Evolutionary conservation across 73 alveolate genomes (phyloP).

Genomic region (Effrenium voratum): DNA sequence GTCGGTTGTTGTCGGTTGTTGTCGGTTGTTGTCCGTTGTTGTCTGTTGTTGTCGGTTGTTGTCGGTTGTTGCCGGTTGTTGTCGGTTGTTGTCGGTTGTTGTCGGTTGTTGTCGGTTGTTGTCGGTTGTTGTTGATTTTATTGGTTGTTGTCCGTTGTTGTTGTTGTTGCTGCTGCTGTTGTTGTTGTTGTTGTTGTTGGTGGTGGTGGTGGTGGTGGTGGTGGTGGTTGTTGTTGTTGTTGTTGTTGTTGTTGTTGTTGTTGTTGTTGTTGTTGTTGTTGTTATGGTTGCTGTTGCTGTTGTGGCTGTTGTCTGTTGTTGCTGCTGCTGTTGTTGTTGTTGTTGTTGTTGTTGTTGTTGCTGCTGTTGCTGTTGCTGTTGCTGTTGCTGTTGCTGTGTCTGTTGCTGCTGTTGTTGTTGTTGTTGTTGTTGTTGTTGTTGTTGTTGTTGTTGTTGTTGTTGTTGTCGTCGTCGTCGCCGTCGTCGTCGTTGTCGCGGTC

Average conservation of each 20-base stretch:
- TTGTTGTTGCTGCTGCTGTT: too few relatives aligned
- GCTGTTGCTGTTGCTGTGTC: neutral
- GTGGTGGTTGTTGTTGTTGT: too few relatives aligned
- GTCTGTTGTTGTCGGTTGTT: too few relatives aligned
- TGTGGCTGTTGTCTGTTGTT: neutral
- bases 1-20: too few relatives aligned
- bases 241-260: neutral
- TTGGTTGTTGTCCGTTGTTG: too few relatives aligned
- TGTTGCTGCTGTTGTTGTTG: neutral
- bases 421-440: neutral
- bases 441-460: neutral
- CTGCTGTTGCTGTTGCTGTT: neutral
- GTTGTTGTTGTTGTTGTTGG: too few relatives aligned
- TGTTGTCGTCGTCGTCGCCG: neutral
- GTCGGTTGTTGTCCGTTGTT: too few relatives aligned
- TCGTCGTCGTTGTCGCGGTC: neutral
- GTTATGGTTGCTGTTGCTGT: neutral
- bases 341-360: constrained; percentile 1
- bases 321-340: neutral
- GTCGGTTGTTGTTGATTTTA: too few relatives aligned
- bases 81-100: too few relatives aligned
- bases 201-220: too few relatives aligned
- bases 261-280: neutral
- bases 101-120: too few relatives aligned
- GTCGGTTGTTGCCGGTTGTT: too few relatives aligned